These are phyloP conservation scores for Solanum infundibuliforme DNA, from an alignment of 257 asterid genomes.

Conservation along the genomic window DNA sequence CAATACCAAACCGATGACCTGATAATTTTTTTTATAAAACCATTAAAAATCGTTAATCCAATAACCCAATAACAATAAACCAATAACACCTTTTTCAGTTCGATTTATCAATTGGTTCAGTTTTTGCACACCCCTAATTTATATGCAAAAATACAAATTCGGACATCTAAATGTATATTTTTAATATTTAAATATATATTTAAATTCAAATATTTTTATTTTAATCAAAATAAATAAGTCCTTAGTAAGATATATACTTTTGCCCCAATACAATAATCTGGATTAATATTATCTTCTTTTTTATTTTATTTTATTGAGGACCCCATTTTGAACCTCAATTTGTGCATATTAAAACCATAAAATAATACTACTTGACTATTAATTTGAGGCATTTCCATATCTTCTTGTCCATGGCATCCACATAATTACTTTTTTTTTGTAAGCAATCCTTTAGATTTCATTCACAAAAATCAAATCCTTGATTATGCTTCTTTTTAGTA, in stretches of 20 bases:
- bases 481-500: not conserved
- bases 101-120: too few species aligned
- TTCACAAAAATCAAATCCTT: not conserved
- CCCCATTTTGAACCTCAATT: not conserved
- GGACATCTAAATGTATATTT: too few species aligned
- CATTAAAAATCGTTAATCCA: too few species aligned
- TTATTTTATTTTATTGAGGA: not conserved
- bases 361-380: not conserved
- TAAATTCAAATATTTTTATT: too few species aligned
- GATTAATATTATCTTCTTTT: not conserved
- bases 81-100: too few species aligned
- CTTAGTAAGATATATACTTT: not conserved
- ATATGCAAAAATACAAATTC: too few species aligned
- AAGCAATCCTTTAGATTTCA: not conserved
- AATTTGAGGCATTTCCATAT: not conserved
- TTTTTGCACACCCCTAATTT: too few species aligned
- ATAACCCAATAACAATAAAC: too few species aligned
- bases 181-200: too few species aligned
- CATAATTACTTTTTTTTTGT: not conserved
- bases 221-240: too few species aligned
- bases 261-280: not conserved
- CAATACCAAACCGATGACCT: too few species aligned
- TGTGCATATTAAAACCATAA: not conserved
- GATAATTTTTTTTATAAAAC: too few species aligned
- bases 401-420: not conserved